phyloP scores from a whole-genome alignment of 768 basidiomycete species.

The Tylopilus vinaceipallidus region DNA sequence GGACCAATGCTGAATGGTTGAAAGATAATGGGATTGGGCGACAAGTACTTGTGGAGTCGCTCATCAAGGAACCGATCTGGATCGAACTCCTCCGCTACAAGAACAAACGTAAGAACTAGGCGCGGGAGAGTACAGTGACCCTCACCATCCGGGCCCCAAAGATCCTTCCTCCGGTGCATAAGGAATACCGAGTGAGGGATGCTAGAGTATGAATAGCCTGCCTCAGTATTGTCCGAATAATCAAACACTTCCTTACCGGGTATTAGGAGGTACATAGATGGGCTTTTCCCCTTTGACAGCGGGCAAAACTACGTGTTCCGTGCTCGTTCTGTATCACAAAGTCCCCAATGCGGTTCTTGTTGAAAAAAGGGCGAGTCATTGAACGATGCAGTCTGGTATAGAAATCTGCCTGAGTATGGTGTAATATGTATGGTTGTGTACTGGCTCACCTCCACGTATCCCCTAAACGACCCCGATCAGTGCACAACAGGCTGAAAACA shows the following conservation, averaged over 20 bases:
- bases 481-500: background rate
- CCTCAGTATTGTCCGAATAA: background rate
- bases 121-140: background rate
- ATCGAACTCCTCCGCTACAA: constrained; percentile 55
- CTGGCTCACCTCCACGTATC: constrained; percentile 52
- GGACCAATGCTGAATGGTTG: constrained; percentile 41
- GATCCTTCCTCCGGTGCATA: constrained; percentile 62
- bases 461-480: constrained; percentile 27
- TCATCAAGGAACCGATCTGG: constrained; percentile 69
- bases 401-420: background rate
- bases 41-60: constrained; percentile 52
- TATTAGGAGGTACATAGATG: constrained; percentile 34
- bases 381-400: background rate
- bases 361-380: constrained; percentile 62
- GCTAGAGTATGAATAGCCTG: constrained; percentile 26
- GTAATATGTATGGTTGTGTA: background rate
- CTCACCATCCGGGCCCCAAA: constrained; percentile 69
- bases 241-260: constrained; percentile 17
- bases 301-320: constrained; percentile 23
- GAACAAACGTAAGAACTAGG: background rate
- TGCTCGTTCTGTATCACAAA: constrained; percentile 42
- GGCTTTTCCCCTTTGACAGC: constrained; percentile 27
- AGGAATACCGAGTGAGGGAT: constrained; percentile 45
- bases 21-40: constrained; percentile 53
- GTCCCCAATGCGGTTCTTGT: constrained; percentile 48